Percentiles rank a stretch among this genome's conserved stretches.
Evolutionary conservation across 2,329 filamentous ascomycete species (phyloP).

Genomic region (Xylariaceae sp.): DNA sequence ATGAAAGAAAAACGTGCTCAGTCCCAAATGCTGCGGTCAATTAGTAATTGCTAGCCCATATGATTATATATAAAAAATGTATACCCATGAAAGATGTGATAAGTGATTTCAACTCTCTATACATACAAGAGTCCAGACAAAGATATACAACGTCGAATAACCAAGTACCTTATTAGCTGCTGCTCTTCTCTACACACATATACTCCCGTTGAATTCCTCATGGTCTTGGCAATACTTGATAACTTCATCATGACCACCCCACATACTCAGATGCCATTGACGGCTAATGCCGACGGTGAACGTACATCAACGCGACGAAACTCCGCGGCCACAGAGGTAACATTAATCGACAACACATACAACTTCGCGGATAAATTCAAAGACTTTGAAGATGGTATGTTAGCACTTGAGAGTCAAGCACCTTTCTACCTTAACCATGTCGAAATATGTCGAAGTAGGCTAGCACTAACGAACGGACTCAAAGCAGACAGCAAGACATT

Average conservation of each 20-base stretch:
- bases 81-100: not conserved
- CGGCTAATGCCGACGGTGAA: not conserved
- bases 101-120: no score
- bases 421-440: not conserved
- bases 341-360: constrained; percentile 25
- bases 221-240: not conserved
- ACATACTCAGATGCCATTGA: not conserved
- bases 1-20: not conserved
- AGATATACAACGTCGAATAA: not conserved
- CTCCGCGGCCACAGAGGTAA: constrained; percentile 33
- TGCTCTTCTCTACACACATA: not conserved
- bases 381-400: constrained; percentile 26
- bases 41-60: not conserved
- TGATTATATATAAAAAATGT: constrained; percentile 5
- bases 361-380: constrained; percentile 1
- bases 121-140: not conserved
- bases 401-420: not conserved
- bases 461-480: constrained; percentile 3
- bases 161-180: not conserved
- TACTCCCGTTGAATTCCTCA: not conserved
- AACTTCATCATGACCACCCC: constrained; percentile 14
- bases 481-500: constrained; percentile 25
- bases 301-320: constrained; percentile 16
- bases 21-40: not conserved
- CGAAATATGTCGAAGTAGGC: no score